Evolutionary conservation across 2,329 filamentous ascomycete species (phyloP).

Genomic region (Neurospora sp.): DNA sequence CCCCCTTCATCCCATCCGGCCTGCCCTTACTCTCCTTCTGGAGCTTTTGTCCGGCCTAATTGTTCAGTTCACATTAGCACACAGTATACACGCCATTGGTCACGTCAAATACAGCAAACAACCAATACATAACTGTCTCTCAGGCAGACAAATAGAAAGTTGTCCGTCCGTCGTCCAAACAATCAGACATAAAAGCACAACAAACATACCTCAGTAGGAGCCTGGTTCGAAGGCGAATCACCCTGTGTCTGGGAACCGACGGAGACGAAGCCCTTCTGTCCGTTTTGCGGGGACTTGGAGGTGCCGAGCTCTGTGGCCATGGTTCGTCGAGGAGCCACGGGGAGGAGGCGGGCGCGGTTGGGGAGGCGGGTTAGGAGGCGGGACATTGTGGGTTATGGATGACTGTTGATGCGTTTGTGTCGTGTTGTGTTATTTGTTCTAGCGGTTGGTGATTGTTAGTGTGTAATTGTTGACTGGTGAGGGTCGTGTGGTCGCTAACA

Average conservation of each 20-base stretch:
- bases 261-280: neutral
- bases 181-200: neutral
- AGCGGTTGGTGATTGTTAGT: neutral
- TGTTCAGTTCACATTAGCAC: neutral
- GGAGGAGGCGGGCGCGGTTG: neutral
- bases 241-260: neutral
- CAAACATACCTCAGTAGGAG: neutral
- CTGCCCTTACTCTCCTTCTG: neutral
- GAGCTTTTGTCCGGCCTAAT: neutral
- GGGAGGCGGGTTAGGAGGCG: neutral
- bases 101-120: neutral
- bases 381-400: neutral
- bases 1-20: neutral
- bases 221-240: neutral
- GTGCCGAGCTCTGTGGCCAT: neutral
- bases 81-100: neutral
- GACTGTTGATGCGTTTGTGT: neutral
- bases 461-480: no score
- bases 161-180: neutral
- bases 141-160: neutral
- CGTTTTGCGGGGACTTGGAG: neutral
- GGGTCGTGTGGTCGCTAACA: no score
- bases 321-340: neutral
- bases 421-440: no score
- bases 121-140: neutral